Percentiles rank a stretch among this genome's conserved stretches.
Conservation (phyloP, 1,139 yeast species). For the Candida sojae region DNA sequence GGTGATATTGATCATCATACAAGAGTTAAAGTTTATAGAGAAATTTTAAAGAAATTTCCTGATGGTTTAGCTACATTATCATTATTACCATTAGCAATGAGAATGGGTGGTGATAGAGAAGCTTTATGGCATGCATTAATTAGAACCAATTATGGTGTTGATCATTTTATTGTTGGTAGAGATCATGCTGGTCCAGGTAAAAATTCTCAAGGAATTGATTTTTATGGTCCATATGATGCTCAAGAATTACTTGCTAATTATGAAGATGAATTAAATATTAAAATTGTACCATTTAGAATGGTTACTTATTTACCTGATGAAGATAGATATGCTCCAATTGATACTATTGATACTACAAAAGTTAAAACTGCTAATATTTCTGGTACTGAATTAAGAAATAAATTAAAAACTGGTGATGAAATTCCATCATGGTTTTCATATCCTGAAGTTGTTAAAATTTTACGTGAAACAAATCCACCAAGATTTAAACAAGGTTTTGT, state of each 20-base stretch:
- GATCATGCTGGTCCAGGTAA: conserved; percentile 98
- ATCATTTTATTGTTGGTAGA: conserved; percentile 96
- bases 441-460: conserved; percentile 90
- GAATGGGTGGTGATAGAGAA: conserved; percentile 99
- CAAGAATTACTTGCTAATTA: conserved; percentile 81
- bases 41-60: conserved; percentile 88
- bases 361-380: conserved; percentile 87
- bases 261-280: conserved; percentile 77
- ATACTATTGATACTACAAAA: conserved; percentile 74
- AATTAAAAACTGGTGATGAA: conserved; percentile 81
- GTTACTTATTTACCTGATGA: conserved; percentile 95
- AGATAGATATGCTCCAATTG: conserved; percentile 94
- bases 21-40: conserved; percentile 92
- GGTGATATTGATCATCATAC: conserved; percentile 98
- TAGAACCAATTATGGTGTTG: conserved; percentile 94
- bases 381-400: conserved; percentile 91
- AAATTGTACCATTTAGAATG: conserved; percentile 95
- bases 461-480: conserved; percentile 94
- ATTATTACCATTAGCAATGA: conserved; percentile 91
- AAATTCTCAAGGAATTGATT: conserved; percentile 90
- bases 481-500: conserved; percentile 88
- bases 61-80: conserved; percentile 90
- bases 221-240: conserved; percentile 97
- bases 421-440: conserved; percentile 98
- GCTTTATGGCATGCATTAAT: conserved; percentile 98